Conservation (phyloP, 1,284 basidiomycete species). For the Fomitopsis betulina region DNA sequence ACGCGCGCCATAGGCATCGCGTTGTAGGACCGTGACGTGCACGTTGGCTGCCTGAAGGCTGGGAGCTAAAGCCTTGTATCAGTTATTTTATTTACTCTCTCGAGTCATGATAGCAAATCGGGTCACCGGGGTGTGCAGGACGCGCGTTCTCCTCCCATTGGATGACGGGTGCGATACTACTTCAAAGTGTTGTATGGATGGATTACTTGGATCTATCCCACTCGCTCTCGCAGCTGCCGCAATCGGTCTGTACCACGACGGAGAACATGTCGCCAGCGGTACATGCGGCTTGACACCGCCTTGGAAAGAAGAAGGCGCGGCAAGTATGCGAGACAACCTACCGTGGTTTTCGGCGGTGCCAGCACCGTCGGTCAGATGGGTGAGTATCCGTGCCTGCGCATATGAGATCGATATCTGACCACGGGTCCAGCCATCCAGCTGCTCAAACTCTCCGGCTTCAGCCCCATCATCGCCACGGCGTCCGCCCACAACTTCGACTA, state of each 20-base stretch:
- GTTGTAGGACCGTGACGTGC: no score
- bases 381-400: neutral
- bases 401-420: neutral
- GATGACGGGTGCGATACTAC: no score
- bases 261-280: neutral
- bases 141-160: no score
- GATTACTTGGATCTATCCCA: no score
- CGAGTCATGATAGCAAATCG: no score
- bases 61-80: no score
- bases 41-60: no score
- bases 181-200: no score
- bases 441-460: constrained; percentile 47
- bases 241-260: constrained; percentile 9
- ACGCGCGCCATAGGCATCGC: no score
- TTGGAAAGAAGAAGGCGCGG: constrained; percentile 23
- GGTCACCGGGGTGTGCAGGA: no score
- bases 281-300: constrained; percentile 13
- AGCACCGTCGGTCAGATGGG: constrained; percentile 30
- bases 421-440: constrained; percentile 43
- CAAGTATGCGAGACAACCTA: constrained; percentile 26
- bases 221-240: constrained; percentile 16
- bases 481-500: constrained; percentile 37
- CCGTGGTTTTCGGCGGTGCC: constrained; percentile 32
- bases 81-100: no score
- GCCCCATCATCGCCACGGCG: constrained; percentile 48